Conservation (phyloP, 345 rosid species). For the Lagerstroemia speciosa region DNA sequence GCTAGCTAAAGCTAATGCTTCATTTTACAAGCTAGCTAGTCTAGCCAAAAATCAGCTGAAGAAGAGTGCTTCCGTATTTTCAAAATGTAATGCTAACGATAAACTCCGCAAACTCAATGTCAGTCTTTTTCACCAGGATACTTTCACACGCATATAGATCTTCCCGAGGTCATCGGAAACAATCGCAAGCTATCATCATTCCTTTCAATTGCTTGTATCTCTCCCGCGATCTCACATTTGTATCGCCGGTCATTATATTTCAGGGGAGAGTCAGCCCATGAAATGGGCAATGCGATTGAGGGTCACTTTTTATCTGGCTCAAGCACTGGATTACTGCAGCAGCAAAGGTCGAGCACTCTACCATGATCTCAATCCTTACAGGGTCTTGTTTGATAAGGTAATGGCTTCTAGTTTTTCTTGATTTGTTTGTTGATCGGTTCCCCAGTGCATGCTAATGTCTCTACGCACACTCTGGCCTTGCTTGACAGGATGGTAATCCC, state of each 20-base stretch:
- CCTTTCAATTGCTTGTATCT: not conserved
- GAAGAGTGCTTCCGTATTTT: no score
- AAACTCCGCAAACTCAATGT: no score
- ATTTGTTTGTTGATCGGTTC: not conserved
- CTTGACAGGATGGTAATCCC: constrained; percentile 78
- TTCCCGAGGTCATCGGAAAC: not conserved
- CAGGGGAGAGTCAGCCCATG: constrained; percentile 98
- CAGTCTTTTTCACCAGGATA: no score
- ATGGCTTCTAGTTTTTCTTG: not conserved
- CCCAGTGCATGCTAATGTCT: not conserved
- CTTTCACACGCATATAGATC: not conserved
- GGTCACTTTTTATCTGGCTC: constrained; percentile 80
- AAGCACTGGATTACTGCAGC: constrained; percentile 82
- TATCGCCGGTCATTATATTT: not conserved
- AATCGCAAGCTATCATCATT: not conserved
- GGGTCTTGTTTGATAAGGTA: constrained; percentile 88
- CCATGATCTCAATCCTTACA: constrained; percentile 92
- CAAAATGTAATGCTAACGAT: no score
- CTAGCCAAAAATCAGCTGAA: no score
- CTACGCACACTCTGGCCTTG: not conserved
- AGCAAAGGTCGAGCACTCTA: constrained; percentile 84
- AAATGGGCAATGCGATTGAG: constrained; percentile 96
- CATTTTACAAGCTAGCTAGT: no score
- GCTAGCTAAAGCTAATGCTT: no score
- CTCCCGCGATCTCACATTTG: not conserved